Evolutionary conservation across 768 basidiomycete species (phyloP), one percentile per base, ranked within the genome.

Genomic region (Mycena haematopus): DNA sequence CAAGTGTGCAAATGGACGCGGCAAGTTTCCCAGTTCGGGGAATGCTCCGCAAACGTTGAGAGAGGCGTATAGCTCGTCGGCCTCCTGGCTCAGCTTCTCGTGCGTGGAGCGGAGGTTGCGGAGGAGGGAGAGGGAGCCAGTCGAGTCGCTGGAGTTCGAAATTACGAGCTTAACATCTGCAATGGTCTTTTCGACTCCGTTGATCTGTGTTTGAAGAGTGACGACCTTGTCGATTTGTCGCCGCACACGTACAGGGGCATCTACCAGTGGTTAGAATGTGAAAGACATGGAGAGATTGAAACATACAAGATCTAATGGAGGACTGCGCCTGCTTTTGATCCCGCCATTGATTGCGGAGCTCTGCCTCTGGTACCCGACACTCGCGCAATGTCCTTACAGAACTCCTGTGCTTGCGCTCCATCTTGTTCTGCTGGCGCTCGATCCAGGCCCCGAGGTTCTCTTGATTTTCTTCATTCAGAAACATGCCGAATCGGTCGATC

Each of bases 371-470:
- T 8, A 74, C 38, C 0, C 65, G 68, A 40, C 70, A 73, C 5
- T 64, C 33, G 2, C 56, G 50, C 0, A 79, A 60, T 0, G 49
- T 36, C 10, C 62, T 55, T 2, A 52, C n/a, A 4, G 72, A 72
- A 13, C 58, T 53, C 2, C 27, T 49, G 0, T 50, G 60, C 33
- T 74, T 73, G 0, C 17, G 58, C 10, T 52, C 29, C 0, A 74
- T 56, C 17, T 60, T 58, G 0, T 36, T 42, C 6, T 72, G 65
- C 2, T 69, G 64, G 0, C 70, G 65, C 0, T 58, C 58, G 9
- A 79, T 67, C 77, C 77, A 81, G 6, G 66, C 61, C 0, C 79
- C 76, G 3, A 79, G 71, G 15, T 74, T 72, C 15, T 70, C 65
- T 6, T 63, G 61, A 3, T 72, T 57, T 13, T 76, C 73, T 0